Base-by-base conservation (phyloP, 1,139 yeast genomes). In the Sugiyamaella xylanicola region DNA sequence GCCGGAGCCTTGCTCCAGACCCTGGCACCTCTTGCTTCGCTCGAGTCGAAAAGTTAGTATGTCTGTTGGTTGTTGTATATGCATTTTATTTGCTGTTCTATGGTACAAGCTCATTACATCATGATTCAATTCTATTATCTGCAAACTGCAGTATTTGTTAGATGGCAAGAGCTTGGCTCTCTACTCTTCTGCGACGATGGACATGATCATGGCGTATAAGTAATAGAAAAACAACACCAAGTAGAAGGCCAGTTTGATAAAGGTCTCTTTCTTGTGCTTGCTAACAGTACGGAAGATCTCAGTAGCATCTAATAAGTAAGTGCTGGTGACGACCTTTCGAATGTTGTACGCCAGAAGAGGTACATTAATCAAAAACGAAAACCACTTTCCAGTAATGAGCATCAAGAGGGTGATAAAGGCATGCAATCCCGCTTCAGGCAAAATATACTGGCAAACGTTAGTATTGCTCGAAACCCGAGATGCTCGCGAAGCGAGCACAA, bases 181-280 rank as follows among this genome's bases (percentile, higher is more conserved):
- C 29, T 37, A 29, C 39, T 59, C 61, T 19, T 59, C 64, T 3
- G 57, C 29, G 29, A 90, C 75, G 86, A 84, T 82, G 48, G 95
- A 91, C 83, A 87, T 84, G 76, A 91, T 89, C 96, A 91, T 89
- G 78, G 95, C 84, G 79, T 90, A 90, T 70, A 90, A 79, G 81
- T 88, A 89, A 80, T 81, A 89, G 84, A 90, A 91, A 82, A 91
- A 91, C 86, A 90, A 77, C 70, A 88, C 74, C 68, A 90, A 79
- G 72, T 88, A 91, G 82, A 87, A 88, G 19, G 92, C 96, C 66
- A 91, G 81, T 74, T 90, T 91, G 71, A 87, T 74, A 68, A 90
- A 89, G 50, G 91, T 82, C 74, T 90, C 97, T 71, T 86, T 86
- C 82, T 91, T 90, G 76, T 90, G 93, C 69, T 85, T 86, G 63